Conservation (phyloP, 192 early-diverging fungal genomes). For the Endogone sp. region DNA sequence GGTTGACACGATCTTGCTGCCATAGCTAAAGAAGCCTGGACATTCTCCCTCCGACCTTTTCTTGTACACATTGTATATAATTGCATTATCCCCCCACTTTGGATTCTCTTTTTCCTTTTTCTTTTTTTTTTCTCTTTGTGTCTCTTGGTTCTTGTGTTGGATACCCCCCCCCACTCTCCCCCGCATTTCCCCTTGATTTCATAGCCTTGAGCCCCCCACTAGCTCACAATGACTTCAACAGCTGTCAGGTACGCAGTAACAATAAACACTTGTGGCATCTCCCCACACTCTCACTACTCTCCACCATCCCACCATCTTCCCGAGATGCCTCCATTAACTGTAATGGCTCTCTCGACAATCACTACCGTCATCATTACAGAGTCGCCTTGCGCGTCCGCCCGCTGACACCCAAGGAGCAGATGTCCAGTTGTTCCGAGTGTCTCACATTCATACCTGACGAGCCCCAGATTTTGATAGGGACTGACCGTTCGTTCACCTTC, state of each 20-base stretch:
- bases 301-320: not conserved
- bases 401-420: conserved; percentile 66
- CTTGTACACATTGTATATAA: not conserved
- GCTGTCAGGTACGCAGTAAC: conserved; percentile 37
- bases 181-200: conserved; percentile 1
- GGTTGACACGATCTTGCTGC: not conserved
- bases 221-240: conserved; percentile 23
- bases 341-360: not conserved
- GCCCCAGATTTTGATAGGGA: conserved; percentile 61
- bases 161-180: conserved; percentile 5
- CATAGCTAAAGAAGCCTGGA: conserved; percentile 5
- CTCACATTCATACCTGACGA: conserved; percentile 53
- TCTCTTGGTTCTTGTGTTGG: conserved; percentile 2
- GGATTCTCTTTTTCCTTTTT: conserved; percentile 13
- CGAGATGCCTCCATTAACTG: not conserved
- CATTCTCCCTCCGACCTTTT: not conserved
- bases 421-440: conserved; percentile 57
- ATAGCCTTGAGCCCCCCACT: conserved; percentile 1
- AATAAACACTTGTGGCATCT: conserved; percentile 19
- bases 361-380: conserved; percentile 17
- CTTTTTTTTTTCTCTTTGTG: conserved; percentile 13
- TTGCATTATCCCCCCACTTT: conserved; percentile 3
- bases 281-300: not conserved
- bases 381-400: conserved; percentile 83
- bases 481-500: conserved; percentile 63